A percentile compares a stretch with the other conserved stretches of the same genome.
These are phyloP conservation scores for Podila clonocystis DNA, from an alignment of 192 early-diverging fungal species.

Conservation along the genomic window DNA sequence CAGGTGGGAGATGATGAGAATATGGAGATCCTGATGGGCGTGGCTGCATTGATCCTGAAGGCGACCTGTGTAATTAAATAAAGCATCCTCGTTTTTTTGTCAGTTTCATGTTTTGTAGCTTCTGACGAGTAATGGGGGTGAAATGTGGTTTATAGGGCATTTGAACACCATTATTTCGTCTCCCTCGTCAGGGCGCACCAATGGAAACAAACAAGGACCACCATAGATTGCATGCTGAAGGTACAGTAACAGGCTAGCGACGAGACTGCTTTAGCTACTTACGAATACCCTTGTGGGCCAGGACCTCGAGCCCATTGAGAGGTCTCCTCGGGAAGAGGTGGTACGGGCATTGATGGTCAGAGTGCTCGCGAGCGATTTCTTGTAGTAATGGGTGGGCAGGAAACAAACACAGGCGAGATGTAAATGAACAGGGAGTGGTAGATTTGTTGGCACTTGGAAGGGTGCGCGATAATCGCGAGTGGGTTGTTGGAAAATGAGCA, in stretches of 20 bases:
- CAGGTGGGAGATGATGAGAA: conserved; percentile 52
- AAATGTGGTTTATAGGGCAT: too few species aligned
- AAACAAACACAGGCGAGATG: not conserved
- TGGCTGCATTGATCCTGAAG: conserved; percentile 51
- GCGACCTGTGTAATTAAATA: conserved; percentile 19
- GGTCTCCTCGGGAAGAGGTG: conserved; percentile 46
- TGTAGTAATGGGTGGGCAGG: not conserved
- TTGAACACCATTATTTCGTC: too few species aligned
- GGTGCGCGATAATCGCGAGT: not conserved
- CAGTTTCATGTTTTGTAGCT: too few species aligned
- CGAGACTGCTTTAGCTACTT: conserved; percentile 7
- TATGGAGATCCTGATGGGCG: conserved; percentile 46
- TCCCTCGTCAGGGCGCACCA: too few species aligned
- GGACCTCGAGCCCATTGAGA: conserved; percentile 45
- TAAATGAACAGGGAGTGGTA: not conserved
- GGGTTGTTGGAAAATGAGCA: conserved; percentile 9
- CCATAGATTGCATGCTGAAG: not conserved
- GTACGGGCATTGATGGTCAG: conserved; percentile 40
- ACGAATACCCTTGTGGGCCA: conserved; percentile 52
- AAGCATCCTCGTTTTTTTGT: too few species aligned
- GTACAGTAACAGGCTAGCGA: not conserved
- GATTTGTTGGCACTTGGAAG: not conserved
- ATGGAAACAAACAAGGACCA: too few species aligned
- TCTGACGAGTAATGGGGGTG: too few species aligned
- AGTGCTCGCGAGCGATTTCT: not conserved